Base-by-base conservation (phyloP, 2,329 filamentous ascomycete genomes). In the Shiraia bambusicola region DNA sequence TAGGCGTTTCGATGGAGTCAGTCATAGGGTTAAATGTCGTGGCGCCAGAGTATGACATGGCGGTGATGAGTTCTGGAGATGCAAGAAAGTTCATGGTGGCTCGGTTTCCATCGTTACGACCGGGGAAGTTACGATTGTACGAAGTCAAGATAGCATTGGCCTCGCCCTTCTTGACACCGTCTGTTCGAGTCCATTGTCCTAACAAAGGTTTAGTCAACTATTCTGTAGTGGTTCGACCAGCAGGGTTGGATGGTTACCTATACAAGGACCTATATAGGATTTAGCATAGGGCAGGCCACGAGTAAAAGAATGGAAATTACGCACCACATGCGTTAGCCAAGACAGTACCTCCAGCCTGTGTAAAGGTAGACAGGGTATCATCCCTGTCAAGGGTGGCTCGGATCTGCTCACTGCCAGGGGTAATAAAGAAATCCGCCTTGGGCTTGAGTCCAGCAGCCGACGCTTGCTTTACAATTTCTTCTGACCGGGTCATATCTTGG, bases 81-180 rank as follows among this genome's bases (percentile, higher is more conserved):
- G 90, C 86, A 56, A 95, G 90, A 72, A 95, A 95, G 44, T 88
- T 88, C 78, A 95, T 90, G 37, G 90, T 95, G 40, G 89, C 89
- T 28, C 90, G 90, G 80, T 95, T 97, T 57, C 88, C 90, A 60
- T 95, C 91, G 72, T 97, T 97, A 69, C 93, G 89, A 56, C 92
- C 92, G 49, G 92, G 97, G 79, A 98, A 97, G 84, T 98, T 97
- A 75, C 93, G 90, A 86, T 98, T 98, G 85, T 96, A 98, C 19
- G 93, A 97, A 33, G 91, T 96, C 69, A 98, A 79, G 71, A 98
- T 98, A 6, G 90, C 94, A 84, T 98, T 98, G 64, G 90, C 78
- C 61, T 88, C 84, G 56, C 92, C 92, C 83, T 97, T 96, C 81
- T 91, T 87, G 42, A 96, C 89, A n/a, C n/a, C n/a, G 60, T 97